Evolutionary conservation across 108 stramenopile genomes (phyloP).

Genomic region (Pseudonitzschia delicatissima): DNA sequence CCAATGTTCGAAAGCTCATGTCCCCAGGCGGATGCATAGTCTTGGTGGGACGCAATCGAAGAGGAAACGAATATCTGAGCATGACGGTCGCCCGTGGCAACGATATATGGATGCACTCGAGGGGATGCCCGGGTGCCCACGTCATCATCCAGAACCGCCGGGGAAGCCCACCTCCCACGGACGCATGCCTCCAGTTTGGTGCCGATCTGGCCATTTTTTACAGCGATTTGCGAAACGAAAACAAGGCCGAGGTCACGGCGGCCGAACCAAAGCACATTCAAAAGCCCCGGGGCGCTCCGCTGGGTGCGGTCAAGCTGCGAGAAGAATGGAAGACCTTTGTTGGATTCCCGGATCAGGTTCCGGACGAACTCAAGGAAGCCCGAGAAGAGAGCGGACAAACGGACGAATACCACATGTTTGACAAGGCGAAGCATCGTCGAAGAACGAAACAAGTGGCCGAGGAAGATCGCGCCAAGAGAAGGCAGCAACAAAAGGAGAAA

Average conservation of each 20-base stretch:
- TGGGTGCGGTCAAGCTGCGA: conserved; percentile 79
- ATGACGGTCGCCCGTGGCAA: conserved; percentile 64
- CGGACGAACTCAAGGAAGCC: conserved; percentile 64
- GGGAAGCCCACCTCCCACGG: conserved; percentile 52
- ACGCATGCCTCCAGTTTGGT: conserved; percentile 73
- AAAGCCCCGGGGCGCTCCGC: conserved; percentile 81
- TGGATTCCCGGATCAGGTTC: conserved; percentile 71
- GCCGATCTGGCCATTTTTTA: conserved; percentile 86
- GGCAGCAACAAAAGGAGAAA: conserved; percentile 10
- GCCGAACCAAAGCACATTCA: conserved; percentile 82
- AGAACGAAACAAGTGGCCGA: conserved; percentile 41
- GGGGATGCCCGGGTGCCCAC: conserved; percentile 86
- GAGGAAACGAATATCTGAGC: conserved; percentile 81
- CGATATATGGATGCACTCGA: conserved; percentile 83
- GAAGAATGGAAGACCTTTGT: conserved; percentile 65
- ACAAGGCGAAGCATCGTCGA: conserved; percentile 74
- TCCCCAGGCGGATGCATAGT: conserved; percentile 73
- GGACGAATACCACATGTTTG: conserved; percentile 54
- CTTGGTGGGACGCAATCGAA: conserved; percentile 80
- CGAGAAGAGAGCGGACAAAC: conserved; percentile 65
- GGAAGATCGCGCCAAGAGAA: conserved; percentile 20
- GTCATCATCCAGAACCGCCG: conserved; percentile 69
- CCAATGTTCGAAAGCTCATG: conserved; percentile 57
- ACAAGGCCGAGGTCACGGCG: conserved; percentile 61
- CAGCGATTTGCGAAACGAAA: conserved; percentile 72